Evolutionary conservation across 306 rosid species (phyloP).

Genomic region (Luffa aegyptiaca): DNA sequence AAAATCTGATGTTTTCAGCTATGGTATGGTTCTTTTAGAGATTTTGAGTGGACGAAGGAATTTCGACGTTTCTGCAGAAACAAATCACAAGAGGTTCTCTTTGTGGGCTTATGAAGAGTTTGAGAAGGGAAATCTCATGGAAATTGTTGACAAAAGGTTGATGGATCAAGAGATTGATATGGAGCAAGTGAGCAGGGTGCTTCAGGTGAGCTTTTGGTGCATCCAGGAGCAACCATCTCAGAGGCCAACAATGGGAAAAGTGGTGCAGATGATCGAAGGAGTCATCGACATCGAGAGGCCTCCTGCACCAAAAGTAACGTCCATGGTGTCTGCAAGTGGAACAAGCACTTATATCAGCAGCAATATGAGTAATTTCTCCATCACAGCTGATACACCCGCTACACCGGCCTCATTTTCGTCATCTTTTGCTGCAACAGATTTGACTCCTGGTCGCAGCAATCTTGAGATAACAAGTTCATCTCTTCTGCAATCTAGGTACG

Average conservation of each 20-base stretch:
- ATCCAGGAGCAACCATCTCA: conserved; percentile 74
- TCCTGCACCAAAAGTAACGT: conserved; percentile 35
- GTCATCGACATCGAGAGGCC: conserved; percentile 44
- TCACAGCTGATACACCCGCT: conserved; percentile 20
- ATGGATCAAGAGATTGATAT: conserved; percentile 36
- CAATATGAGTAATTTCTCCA: conserved; percentile 31
- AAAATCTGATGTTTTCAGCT: conserved; percentile 66
- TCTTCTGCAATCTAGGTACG: conserved; percentile 23
- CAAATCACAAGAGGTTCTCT: conserved; percentile 51
- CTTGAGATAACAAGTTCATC: conserved; percentile 31
- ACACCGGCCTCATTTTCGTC: conserved; percentile 36
- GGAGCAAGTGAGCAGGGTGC: conserved; percentile 48
- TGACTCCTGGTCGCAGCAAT: conserved; percentile 19
- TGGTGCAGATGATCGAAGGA: conserved; percentile 86
- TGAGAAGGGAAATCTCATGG: conserved; percentile 48
- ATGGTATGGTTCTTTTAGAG: conserved; percentile 85
- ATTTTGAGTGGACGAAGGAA: conserved; percentile 73
- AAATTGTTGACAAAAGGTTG: conserved; percentile 51
- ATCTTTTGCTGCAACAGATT: conserved; percentile 14
- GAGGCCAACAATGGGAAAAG: conserved; percentile 71
- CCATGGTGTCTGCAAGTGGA: conserved; percentile 27
- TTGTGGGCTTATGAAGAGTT: conserved; percentile 70
- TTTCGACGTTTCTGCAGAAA: conserved; percentile 56
- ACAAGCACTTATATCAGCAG: conserved; percentile 30
- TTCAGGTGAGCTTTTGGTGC: conserved; percentile 81